Evolutionary conservation across 192 early-diverging fungal species (phyloP).

Genomic region (Phycomyces nitens): DNA sequence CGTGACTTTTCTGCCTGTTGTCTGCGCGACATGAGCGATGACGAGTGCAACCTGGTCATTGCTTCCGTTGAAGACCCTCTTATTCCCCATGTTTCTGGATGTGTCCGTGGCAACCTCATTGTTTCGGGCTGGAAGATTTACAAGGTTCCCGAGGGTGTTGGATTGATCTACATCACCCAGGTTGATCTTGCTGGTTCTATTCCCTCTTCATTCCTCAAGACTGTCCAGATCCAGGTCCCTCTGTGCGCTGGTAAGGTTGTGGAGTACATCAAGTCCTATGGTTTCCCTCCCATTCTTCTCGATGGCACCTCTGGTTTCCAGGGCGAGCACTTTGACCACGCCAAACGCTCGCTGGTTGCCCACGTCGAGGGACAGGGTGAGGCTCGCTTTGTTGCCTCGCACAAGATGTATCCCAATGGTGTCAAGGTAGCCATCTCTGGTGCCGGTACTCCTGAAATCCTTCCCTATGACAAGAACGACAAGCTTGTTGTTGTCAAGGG

Average conservation of each 20-base stretch:
- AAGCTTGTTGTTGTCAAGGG: slow-evolving; percentile 15
- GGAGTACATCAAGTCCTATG: slow-evolving; percentile 41
- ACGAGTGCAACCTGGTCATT: slow-evolving; percentile 40
- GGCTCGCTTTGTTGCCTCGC: slow-evolving; percentile 28
- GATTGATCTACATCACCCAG: slow-evolving; percentile 47
- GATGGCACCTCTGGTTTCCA: slow-evolving; percentile 29
- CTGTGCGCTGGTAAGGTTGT: slow-evolving; percentile 43
- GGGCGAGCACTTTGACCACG: slow-evolving; percentile 39
- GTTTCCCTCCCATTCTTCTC: slow-evolving; percentile 43
- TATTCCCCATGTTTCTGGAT: slow-evolving; percentile 47
- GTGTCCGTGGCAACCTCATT: slow-evolving; percentile 45
- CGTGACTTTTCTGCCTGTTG: slow-evolving; percentile 45
- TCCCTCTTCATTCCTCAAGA: slow-evolving; percentile 44
- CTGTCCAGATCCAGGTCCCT: slow-evolving; percentile 43
- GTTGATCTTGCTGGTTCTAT: slow-evolving; percentile 51
- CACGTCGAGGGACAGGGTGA: slow-evolving; percentile 26
- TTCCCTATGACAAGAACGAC: slow-evolving; percentile 12
- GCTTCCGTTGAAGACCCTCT: slow-evolving; percentile 46
- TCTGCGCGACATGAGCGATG: slow-evolving; percentile 28
- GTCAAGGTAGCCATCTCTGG: slow-evolving; percentile 42
- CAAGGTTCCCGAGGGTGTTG: slow-evolving; percentile 36
- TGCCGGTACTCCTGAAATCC: slow-evolving; percentile 5
- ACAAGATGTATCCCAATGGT: slow-evolving; percentile 46
- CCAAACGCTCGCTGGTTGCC: slow-evolving; percentile 29
- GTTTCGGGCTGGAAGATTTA: slow-evolving; percentile 49